These are phyloP conservation scores for Puya raimondii DNA, from an alignment of 176 grass and related monocot species.

Conservation along the genomic window DNA sequence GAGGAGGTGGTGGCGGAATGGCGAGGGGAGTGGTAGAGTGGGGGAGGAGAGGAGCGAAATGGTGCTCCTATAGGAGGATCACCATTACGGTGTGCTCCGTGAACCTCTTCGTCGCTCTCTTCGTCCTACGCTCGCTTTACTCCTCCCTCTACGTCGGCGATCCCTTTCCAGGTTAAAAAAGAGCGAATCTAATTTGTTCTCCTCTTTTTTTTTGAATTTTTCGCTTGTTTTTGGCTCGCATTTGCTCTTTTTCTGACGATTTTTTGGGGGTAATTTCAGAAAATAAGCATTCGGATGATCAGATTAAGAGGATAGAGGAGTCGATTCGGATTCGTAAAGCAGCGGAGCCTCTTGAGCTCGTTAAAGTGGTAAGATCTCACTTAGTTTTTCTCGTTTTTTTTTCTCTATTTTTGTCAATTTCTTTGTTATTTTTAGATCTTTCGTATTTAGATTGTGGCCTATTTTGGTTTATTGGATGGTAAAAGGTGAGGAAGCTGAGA, in stretches of 20 bases:
- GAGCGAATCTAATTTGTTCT: neutral
- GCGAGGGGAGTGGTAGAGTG: slow-evolving; percentile 34
- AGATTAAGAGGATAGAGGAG: slow-evolving; percentile 63
- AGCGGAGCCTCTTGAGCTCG: slow-evolving; percentile 53
- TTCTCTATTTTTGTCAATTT: neutral
- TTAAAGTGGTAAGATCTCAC: slow-evolving; percentile 43
- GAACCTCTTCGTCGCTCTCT: slow-evolving; percentile 61
- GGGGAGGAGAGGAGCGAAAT: slow-evolving; percentile 22
- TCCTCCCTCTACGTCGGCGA: slow-evolving; percentile 11
- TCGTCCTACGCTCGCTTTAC: slow-evolving; percentile 70
- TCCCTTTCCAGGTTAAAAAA: slow-evolving; percentile 10
- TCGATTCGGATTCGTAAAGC: slow-evolving; percentile 69
- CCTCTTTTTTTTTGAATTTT: neutral
- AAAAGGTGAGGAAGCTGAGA: slow-evolving; percentile 60
- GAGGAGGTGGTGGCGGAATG: slow-evolving; percentile 46
- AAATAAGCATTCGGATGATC: slow-evolving; percentile 45
- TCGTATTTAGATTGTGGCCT: neutral
- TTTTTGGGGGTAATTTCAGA: neutral
- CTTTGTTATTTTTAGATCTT: neutral
- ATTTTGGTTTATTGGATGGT: slow-evolving; percentile 3
- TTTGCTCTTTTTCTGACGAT: slow-evolving; percentile 16
- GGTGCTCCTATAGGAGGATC: slow-evolving; percentile 64
- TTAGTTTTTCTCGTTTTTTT: neutral
- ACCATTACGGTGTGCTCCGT: slow-evolving; percentile 64
- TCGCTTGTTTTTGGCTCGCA: neutral